A percentile compares a stretch with the other conserved stretches of the same genome.
Conservation (phyloP, 495 filamentous ascomycete genomes). For the Penicillium pancosmium region DNA sequence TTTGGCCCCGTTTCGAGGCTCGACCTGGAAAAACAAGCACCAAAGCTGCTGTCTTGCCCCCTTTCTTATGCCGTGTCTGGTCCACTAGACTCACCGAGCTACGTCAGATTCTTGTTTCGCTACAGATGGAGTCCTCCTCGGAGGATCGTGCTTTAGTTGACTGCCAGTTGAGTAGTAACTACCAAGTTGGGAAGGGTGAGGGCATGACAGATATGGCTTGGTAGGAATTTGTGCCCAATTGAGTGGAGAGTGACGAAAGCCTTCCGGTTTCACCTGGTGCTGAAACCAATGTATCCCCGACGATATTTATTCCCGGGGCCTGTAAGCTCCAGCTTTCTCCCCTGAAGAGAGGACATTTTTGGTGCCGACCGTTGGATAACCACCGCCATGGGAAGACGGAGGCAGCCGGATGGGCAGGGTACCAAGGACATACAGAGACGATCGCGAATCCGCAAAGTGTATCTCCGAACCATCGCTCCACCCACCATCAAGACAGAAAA, state of each 20-base stretch:
- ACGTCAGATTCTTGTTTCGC: slow-evolving; percentile 5
- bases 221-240: slow-evolving; percentile 3
- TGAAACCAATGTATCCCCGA: slow-evolving; percentile 3
- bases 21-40: slow-evolving; percentile 23
- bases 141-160: background rate
- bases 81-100: slow-evolving; percentile 28
- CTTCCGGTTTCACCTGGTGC: slow-evolving; percentile 2
- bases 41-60: slow-evolving; percentile 10
- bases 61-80: slow-evolving; percentile 29
- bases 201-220: background rate
- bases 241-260: background rate
- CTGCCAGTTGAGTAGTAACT: background rate
- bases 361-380: slow-evolving; percentile 15
- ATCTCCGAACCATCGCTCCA: slow-evolving; percentile 11
- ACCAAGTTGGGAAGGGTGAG: background rate
- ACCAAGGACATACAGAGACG: slow-evolving; percentile 5
- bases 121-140: background rate
- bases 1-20: slow-evolving; percentile 10
- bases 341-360: background rate
- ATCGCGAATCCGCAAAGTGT: slow-evolving; percentile 24
- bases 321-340: background rate
- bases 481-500: slow-evolving; percentile 14
- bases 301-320: background rate
- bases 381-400: slow-evolving; percentile 21
- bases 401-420: slow-evolving; percentile 29